Conservation (phyloP, 1,139 yeast species). For the Debaryomycetaceae sp. region DNA sequence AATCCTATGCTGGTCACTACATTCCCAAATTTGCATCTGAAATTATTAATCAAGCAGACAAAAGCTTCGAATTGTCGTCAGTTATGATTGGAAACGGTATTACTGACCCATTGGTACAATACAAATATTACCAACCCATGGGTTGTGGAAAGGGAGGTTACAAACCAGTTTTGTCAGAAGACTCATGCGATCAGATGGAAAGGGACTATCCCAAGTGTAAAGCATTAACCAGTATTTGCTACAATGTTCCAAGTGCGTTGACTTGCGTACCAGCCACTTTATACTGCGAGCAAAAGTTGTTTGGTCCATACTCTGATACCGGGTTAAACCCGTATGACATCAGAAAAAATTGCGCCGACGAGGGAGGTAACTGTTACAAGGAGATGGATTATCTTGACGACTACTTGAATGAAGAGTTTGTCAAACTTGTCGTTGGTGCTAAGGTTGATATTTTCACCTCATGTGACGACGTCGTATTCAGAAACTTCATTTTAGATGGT, state of each 20-base stretch:
- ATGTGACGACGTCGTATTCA: constrained; percentile 81
- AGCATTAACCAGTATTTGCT: constrained; percentile 76
- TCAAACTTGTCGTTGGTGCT: constrained; percentile 69
- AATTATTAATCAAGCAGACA: constrained; percentile 71
- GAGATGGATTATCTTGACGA: constrained; percentile 29
- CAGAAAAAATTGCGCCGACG: constrained; percentile 73
- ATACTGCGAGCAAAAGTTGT: constrained; percentile 83
- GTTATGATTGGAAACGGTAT: constrained; percentile 94
- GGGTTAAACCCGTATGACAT: constrained; percentile 94
- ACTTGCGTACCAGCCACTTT: constrained; percentile 91
- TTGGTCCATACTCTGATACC: constrained; percentile 85
- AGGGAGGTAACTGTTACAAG: constrained; percentile 68
- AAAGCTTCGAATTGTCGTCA: constrained; percentile 80
- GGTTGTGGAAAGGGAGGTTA: constrained; percentile 96
- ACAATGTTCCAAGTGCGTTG: constrained; percentile 73
- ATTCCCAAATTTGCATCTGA: constrained; percentile 91
- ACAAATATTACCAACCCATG: constrained; percentile 90
- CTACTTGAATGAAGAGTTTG: constrained; percentile 35
- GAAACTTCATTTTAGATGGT: constrained; percentile 80
- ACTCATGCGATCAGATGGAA: constrained; percentile 76
- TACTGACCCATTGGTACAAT: constrained; percentile 89
- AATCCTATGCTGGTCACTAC: constrained; percentile 98
- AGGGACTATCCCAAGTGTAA: constrained; percentile 77
- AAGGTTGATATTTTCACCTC: constrained; percentile 81
- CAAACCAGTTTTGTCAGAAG: constrained; percentile 72